phyloP scores from a whole-genome alignment of 768 basidiomycete species.

The Rhodotorula sphaerocarpa region DNA sequence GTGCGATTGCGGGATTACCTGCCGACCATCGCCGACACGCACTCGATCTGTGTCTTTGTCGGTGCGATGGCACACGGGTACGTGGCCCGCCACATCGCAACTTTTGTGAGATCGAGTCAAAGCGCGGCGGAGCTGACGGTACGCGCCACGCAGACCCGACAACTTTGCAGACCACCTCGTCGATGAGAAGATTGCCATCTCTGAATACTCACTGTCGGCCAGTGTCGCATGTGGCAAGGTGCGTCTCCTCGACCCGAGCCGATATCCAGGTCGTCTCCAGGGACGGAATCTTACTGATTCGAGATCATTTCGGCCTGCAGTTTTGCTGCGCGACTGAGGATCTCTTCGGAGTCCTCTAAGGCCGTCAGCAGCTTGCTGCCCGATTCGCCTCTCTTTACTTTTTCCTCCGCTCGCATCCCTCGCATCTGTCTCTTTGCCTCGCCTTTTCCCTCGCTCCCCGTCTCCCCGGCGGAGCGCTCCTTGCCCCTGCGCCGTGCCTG shows the following conservation, averaged over 20 bases:
- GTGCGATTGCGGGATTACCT: conserved; percentile 74
- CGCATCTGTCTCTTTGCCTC: no score
- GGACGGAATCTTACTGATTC: no score
- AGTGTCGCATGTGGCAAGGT: conserved; percentile 97
- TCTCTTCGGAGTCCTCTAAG: conserved; percentile 33
- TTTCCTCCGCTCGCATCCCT: neutral
- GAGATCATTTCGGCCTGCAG: conserved; percentile 45
- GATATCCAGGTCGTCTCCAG: no score
- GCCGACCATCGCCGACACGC: conserved; percentile 72
- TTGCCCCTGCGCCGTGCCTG: no score
- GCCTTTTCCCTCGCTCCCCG: no score
- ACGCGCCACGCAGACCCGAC: conserved; percentile 55
- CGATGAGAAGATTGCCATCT: conserved; percentile 94
- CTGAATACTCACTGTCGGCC: conserved; percentile 60
- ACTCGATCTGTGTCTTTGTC: conserved; percentile 87
- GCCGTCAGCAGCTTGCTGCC: neutral
- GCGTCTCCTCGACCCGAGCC: conserved; percentile 41
- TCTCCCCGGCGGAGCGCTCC: no score
- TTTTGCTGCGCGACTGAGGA: conserved; percentile 90
- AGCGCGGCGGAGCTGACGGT: no score
- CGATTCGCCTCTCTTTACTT: neutral
- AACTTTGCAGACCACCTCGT: conserved; percentile 93
- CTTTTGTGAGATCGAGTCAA: no score
- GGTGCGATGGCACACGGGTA: conserved; percentile 93
- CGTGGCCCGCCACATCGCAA: conserved; percentile 28